phyloP scores from a whole-genome alignment of 1,139 yeast genomes.

The Geotrichum carabidarum region DNA sequence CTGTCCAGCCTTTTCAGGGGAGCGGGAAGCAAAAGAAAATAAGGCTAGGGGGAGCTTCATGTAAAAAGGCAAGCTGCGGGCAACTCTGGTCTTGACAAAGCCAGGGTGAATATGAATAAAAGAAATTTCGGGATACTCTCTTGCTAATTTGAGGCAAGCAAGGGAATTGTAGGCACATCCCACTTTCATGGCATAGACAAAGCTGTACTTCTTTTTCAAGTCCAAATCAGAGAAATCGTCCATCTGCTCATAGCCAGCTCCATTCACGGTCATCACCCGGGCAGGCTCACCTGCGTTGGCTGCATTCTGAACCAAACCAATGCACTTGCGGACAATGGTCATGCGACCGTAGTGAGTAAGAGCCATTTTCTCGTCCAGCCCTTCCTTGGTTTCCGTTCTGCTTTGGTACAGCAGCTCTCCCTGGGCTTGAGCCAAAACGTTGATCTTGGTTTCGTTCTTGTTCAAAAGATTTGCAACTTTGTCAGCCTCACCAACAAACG shows the following conservation, averaged over 20 bases:
- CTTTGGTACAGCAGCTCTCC: slow-evolving; percentile 26
- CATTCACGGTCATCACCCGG: slow-evolving; percentile 26
- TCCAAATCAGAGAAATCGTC: slow-evolving; percentile 29
- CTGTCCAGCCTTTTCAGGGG: slow-evolving; percentile 27
- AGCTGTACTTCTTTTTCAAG: slow-evolving; percentile 24
- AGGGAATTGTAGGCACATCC: slow-evolving; percentile 25
- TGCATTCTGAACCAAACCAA: slow-evolving; percentile 28
- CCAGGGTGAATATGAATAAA: slow-evolving; percentile 35
- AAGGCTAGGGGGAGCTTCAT: slow-evolving; percentile 15
- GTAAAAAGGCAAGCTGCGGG: slow-evolving; percentile 26
- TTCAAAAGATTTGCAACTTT: slow-evolving; percentile 23
- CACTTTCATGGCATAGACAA: slow-evolving; percentile 7
- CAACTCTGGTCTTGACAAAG: slow-evolving; percentile 26
- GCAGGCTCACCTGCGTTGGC: slow-evolving; percentile 15
- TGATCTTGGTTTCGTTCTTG: slow-evolving; percentile 29
- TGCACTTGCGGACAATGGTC: slow-evolving; percentile 27
- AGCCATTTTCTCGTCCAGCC: no score
- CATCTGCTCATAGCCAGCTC: slow-evolving; percentile 27
- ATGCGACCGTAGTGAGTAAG: slow-evolving; percentile 2
- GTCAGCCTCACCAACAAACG: slow-evolving; percentile 29
- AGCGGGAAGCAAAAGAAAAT: slow-evolving; percentile 14
- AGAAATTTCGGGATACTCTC: slow-evolving; percentile 28
- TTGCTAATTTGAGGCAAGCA: slow-evolving; percentile 26
- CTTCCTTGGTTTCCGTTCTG: no score
- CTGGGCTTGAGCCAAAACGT: slow-evolving; percentile 28